Conservation (phyloP, 345 rosid species). For the Trapa bicornis region DNA sequence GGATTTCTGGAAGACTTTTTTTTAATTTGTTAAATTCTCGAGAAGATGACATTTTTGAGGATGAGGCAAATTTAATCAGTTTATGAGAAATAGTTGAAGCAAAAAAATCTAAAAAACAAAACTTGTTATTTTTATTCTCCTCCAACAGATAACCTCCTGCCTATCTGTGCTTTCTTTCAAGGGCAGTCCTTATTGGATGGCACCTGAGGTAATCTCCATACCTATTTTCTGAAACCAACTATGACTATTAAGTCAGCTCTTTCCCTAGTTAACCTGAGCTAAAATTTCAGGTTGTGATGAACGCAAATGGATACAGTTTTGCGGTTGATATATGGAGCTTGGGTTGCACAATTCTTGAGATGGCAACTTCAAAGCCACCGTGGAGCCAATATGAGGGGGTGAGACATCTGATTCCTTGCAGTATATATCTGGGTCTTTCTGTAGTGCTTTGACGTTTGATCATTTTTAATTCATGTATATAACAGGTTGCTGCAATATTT, state of each 20-base stretch:
- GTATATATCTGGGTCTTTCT: not conserved
- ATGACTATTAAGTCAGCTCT: not conserved
- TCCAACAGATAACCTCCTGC: conserved; percentile 49
- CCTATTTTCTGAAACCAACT: not conserved
- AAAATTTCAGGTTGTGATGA: conserved; percentile 71
- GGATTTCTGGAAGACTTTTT: not conserved
- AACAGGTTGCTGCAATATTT: conserved; percentile 94
- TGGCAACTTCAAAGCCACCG: conserved; percentile 95
- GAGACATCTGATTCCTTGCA: conserved; percentile 7
- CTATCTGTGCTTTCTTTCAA: conserved; percentile 91
- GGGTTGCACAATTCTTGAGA: conserved; percentile 96
- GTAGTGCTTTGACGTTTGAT: not conserved
- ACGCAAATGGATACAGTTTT: conserved; percentile 70
- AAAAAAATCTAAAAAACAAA: not conserved
- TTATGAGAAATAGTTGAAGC: not conserved
- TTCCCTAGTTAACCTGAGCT: not conserved
- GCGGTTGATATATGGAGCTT: conserved; percentile 95
- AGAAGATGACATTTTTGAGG: not conserved
- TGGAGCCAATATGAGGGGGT: conserved; percentile 99
- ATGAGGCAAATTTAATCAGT: not conserved
- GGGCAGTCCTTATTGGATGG: conserved; percentile 99
- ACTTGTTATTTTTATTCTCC: conserved; percentile 12
- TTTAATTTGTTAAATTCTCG: not conserved
- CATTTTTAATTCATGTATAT: conserved; percentile 15
- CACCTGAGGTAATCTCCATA: conserved; percentile 68